phyloP scores from a whole-genome alignment of 768 basidiomycete species.

The Mrakia hoshinonis region DNA sequence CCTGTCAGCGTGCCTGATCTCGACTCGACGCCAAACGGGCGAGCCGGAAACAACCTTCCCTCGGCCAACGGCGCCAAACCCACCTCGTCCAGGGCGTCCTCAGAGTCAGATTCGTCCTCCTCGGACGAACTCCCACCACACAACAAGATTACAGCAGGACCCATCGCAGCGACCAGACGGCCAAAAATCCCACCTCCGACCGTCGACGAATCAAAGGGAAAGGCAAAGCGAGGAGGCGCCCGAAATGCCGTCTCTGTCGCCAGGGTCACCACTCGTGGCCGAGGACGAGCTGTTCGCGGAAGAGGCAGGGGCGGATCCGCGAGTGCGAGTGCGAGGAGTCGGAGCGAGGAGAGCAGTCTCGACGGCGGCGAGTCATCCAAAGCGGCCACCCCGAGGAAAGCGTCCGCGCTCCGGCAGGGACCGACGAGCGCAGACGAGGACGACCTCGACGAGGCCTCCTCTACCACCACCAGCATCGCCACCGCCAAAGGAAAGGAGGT shows the following conservation, averaged over 20 bases:
- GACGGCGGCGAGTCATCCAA: not conserved
- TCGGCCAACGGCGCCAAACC: not conserved
- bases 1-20: not conserved
- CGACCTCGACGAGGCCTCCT: not conserved
- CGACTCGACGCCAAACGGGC: not conserved
- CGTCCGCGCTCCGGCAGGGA: not conserved
- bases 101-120: not conserved
- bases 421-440: not conserved
- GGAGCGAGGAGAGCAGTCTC: not conserved
- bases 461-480: not conserved
- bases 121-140: not conserved
- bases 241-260: not conserved
- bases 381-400: not conserved
- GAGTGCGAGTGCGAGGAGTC: not conserved
- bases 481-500: conserved; percentile 1
- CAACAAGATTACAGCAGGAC: conserved; percentile 12
- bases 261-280: not conserved
- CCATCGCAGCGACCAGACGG: conserved; percentile 6
- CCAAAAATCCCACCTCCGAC: not conserved
- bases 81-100: not conserved
- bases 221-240: conserved; percentile 1
- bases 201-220: not conserved
- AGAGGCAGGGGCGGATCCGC: not conserved
- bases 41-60: not conserved
- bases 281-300: not conserved